phyloP scores from a whole-genome alignment of 371 early-diverging fungal species.

The Chytridium lagenaria region DNA sequence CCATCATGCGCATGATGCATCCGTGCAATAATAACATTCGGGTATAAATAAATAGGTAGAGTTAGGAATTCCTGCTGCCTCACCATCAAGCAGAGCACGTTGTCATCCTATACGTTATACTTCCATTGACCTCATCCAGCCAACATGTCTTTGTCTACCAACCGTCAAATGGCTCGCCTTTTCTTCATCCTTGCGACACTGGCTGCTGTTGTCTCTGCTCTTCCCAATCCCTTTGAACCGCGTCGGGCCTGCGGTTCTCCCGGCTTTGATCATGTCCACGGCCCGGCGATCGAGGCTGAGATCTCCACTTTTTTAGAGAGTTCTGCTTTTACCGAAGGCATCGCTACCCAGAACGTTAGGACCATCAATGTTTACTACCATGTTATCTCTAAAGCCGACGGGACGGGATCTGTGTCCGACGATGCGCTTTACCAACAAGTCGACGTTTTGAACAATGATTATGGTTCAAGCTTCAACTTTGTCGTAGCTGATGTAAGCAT shows the following conservation, averaged over 20 bases:
- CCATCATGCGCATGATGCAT: too few relatives aligned
- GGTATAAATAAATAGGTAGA: too few relatives aligned
- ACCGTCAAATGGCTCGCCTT: not conserved
- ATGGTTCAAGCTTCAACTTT: not conserved
- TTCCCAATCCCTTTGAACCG: not conserved
- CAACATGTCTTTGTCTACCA: too few relatives aligned
- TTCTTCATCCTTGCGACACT: not conserved
- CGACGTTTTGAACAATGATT: constrained; percentile 23
- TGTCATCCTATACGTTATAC: too few relatives aligned
- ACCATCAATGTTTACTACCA: constrained; percentile 30
- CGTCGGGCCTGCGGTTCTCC: not conserved
- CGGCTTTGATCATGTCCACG: not conserved
- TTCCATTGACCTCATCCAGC: too few relatives aligned
- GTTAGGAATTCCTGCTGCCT: too few relatives aligned
- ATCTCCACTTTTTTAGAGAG: not conserved
- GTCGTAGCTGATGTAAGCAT: not conserved
- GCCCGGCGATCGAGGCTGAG: not conserved
- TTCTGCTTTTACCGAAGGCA: not conserved
- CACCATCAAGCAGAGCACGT: too few relatives aligned
- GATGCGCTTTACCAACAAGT: constrained; percentile 16
- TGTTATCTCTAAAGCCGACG: constrained; percentile 21
- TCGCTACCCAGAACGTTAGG: not conserved
- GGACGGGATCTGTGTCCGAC: constrained; percentile 6
- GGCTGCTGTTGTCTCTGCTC: not conserved
- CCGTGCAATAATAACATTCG: too few relatives aligned